These are phyloP conservation scores for Tephrocybe sp. DNA, from an alignment of 768 basidiomycete genomes.

Conservation along the genomic window DNA sequence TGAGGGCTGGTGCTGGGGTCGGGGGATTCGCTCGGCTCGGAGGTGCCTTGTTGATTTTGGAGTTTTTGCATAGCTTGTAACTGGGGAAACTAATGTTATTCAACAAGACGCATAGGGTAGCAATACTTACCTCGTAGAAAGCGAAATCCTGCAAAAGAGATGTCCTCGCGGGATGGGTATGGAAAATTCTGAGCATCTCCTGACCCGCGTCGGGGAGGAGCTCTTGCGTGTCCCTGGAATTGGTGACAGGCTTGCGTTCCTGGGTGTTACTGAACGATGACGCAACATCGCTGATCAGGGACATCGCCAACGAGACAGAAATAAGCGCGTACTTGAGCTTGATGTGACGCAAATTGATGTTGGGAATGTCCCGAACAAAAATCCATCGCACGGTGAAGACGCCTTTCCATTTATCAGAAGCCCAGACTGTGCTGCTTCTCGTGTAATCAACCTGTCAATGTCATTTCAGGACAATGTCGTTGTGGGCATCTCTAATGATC, in stretches of 20 bases:
- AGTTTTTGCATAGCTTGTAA: constrained; percentile 86
- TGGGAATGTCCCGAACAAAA: constrained; percentile 94
- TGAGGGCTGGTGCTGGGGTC: constrained; percentile 39
- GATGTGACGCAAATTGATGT: constrained; percentile 86
- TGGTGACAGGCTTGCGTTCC: constrained; percentile 97
- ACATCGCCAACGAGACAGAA: not conserved
- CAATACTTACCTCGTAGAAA: constrained; percentile 76
- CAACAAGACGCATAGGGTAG: not conserved
- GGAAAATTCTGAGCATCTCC: constrained; percentile 96
- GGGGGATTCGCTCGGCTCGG: constrained; percentile 38
- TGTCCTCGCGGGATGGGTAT: constrained; percentile 89
- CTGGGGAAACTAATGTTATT: constrained; percentile 32
- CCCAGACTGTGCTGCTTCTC: constrained; percentile 95
- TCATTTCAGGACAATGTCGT: not conserved
- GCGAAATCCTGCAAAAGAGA: constrained; percentile 93
- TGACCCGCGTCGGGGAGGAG: constrained; percentile 93
- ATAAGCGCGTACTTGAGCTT: constrained; percentile 64
- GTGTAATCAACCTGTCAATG: constrained; percentile 79
- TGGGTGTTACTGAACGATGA: constrained; percentile 79
- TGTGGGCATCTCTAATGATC: not conserved
- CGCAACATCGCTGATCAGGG: constrained; percentile 14
- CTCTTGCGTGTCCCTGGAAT: constrained; percentile 97
- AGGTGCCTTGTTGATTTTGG: constrained; percentile 35
- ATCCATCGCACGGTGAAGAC: constrained; percentile 99
- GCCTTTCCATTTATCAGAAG: constrained; percentile 99